Evolutionary conservation across 305 asterid genomes (phyloP), one percentile per base, ranked within the genome.

Genomic region (Fraxinus nigra): DNA sequence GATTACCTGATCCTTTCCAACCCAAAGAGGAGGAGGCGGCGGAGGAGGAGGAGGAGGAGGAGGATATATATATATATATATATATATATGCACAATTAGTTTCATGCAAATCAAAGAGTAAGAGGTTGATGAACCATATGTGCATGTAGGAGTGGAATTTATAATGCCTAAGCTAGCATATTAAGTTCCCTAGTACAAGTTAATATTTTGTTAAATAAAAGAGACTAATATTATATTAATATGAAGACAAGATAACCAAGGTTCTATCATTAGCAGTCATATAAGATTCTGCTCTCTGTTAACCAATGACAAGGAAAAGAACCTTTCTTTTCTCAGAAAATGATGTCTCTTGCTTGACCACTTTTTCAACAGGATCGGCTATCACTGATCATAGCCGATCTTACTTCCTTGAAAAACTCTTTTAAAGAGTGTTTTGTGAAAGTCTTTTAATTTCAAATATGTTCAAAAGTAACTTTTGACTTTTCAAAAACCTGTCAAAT

Each of bases 1-100:
- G 88, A 88, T 88, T 88, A 88, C 46, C 88, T 48, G 13, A 65
- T 67, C 74, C 74, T 67, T 74, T 85, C 87, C 83, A n/a, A 81
- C 89, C 81, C 85, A 73, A 81, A 80, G 30, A 61, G 7, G 28
- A 18, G 48, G 46, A 8, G 4, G 14, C 1, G 40, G 38, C 0
- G 35, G 35, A 33, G 35, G 6, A 3, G 35, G 35, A 33, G 38
- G 40, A 35, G 9, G 5, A 51, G 20, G 7, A 51, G 2, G n/a
- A n/a, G n/a, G n/a, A n/a, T n/a, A n/a, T n/a, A n/a, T n/a, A n/a
- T n/a, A n/a, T n/a, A n/a, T n/a, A n/a, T n/a, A n/a, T n/a, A n/a
- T n/a, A 51, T n/a, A 14, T 16, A 16, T 5, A 4, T 51, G 22
- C 24, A 16, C 8, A 51, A 51, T 16, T 51, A 51, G 63, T 16